Conservation (phyloP, 345 rosid genomes). For the Odontarrhena argentea region DNA sequence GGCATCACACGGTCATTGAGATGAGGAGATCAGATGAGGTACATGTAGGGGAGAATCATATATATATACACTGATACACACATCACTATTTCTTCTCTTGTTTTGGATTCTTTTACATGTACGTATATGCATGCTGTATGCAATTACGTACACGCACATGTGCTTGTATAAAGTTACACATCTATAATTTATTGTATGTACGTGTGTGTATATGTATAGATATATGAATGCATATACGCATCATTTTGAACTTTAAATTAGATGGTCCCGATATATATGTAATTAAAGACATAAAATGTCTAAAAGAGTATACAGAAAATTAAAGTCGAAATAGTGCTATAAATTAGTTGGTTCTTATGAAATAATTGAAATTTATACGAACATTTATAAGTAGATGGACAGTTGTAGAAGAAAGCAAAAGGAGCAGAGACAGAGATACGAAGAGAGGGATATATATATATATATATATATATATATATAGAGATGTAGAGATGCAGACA, state of each 20-base stretch:
- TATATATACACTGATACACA: constrained; percentile 18
- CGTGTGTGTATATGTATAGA: neutral
- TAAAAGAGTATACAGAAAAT: neutral
- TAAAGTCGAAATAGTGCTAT: neutral
- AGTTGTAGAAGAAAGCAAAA: constrained; percentile 32
- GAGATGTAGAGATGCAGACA: constrained; percentile 26
- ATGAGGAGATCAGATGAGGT: constrained; percentile 34
- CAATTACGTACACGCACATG: constrained; percentile 31
- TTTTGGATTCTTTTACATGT: constrained; percentile 29
- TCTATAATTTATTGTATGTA: neutral
- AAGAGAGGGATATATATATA: neutral
- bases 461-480: neutral
- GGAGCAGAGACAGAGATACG: constrained; percentile 35
- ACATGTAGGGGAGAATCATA: constrained; percentile 1
- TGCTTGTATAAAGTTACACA: constrained; percentile 21
- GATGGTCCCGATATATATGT: neutral
- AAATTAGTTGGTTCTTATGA: neutral
- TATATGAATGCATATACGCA: neutral
- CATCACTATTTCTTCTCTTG: constrained; percentile 20
- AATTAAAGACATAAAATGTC: neutral
- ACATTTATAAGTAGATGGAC: constrained; percentile 15
- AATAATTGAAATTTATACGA: neutral
- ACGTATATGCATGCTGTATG: constrained; percentile 39
- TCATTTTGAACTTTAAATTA: neutral
- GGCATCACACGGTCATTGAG: constrained; percentile 37